These are phyloP conservation scores for Neoascochyta sp. DNA, from an alignment of 2,329 filamentous ascomycete species.

Conservation along the genomic window DNA sequence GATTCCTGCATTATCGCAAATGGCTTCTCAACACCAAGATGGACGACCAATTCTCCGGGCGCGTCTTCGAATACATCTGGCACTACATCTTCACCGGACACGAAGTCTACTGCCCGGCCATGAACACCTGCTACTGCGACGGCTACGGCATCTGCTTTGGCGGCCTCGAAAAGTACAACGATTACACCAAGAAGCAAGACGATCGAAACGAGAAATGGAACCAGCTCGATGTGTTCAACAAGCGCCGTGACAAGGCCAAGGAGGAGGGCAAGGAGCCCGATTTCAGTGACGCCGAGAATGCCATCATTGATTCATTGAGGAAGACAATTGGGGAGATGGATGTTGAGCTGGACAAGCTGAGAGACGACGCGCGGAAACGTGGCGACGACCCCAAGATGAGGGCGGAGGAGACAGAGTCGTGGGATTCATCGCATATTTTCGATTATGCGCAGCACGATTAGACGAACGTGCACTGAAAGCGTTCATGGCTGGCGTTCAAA, in stretches of 20 bases:
- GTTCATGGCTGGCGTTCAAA: constrained; percentile 12
- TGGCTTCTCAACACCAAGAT: constrained; percentile 47
- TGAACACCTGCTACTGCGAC: constrained; percentile 56
- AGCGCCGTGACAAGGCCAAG: constrained; percentile 35
- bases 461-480: no score
- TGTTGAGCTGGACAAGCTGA: constrained; percentile 22
- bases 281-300: constrained; percentile 19
- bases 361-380: constrained; percentile 32
- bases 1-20: constrained; percentile 52
- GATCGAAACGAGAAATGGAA: constrained; percentile 41
- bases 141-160: constrained; percentile 63
- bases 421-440: constrained; percentile 34
- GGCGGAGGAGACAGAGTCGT: constrained; percentile 34
- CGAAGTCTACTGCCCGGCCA: constrained; percentile 38
- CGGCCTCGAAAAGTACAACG: constrained; percentile 46
- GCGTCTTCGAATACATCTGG: constrained; percentile 42
- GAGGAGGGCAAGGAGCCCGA: constrained; percentile 22
- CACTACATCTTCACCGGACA: constrained; percentile 42
- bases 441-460: constrained; percentile 32
- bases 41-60: constrained; percentile 38
- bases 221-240: constrained; percentile 40
- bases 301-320: constrained; percentile 19
- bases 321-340: constrained; percentile 23
- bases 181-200: constrained; percentile 48
- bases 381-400: constrained; percentile 31